Evolutionary conservation across 768 basidiomycete species (phyloP).

Genomic region (Tephrocybe sp.): DNA sequence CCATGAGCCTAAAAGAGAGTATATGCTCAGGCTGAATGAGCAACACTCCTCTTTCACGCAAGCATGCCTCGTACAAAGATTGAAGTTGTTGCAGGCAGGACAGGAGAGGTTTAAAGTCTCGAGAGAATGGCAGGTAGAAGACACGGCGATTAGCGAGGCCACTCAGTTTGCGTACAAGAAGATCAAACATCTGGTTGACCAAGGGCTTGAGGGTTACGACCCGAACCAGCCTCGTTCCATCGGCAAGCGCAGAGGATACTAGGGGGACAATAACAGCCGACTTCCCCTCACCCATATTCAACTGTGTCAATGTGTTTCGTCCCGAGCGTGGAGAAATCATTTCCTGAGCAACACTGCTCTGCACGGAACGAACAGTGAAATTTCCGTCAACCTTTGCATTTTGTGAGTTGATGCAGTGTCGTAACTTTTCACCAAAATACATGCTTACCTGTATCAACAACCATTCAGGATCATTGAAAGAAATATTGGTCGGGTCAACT

Average conservation of each 20-base stretch:
- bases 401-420: not conserved
- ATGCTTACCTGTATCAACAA: slow-evolving; percentile 40
- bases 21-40: slow-evolving; percentile 55
- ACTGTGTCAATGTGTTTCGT: slow-evolving; percentile 43
- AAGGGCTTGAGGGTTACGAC: slow-evolving; percentile 51
- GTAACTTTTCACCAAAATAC: too few relatives aligned
- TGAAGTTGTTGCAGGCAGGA: slow-evolving; percentile 24
- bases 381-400: slow-evolving; percentile 47
- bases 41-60: slow-evolving; percentile 38
- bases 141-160: slow-evolving; percentile 47
- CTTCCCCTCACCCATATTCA: slow-evolving; percentile 64
- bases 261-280: slow-evolving; percentile 53
- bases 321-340: slow-evolving; percentile 43
- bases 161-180: slow-evolving; percentile 41
- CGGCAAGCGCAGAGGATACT: slow-evolving; percentile 36
- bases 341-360: slow-evolving; percentile 38
- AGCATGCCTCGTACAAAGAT: slow-evolving; percentile 38
- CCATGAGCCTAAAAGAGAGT: slow-evolving; percentile 50
- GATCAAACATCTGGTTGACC: slow-evolving; percentile 45
- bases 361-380: slow-evolving; percentile 42
- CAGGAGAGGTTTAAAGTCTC: slow-evolving; percentile 27
- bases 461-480: slow-evolving; percentile 38
- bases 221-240: slow-evolving; percentile 43
- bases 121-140: slow-evolving; percentile 52
- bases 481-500: slow-evolving; percentile 2